phyloP scores from a whole-genome alignment of 2,329 filamentous ascomycete genomes.

The Hypoxylon sp. region DNA sequence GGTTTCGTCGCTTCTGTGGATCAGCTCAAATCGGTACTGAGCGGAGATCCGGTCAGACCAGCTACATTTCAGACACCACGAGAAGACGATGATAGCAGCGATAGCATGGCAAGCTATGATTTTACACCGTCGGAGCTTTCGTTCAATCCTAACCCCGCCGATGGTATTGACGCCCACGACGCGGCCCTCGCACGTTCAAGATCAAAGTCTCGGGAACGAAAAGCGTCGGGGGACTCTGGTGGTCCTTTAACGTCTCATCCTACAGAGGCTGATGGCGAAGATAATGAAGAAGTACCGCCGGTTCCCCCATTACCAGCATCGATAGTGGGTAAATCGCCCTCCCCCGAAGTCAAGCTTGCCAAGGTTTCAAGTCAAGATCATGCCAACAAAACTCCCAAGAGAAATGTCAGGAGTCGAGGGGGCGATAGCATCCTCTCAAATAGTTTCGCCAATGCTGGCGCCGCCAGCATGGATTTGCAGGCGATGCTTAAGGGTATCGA shows the following conservation, averaged over 20 bases:
- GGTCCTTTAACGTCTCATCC: slow-evolving; percentile 50
- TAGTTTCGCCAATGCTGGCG: slow-evolving; percentile 42
- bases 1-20: slow-evolving; percentile 71
- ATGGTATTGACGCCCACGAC: slow-evolving; percentile 50
- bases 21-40: slow-evolving; percentile 72
- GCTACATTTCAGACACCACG: slow-evolving; percentile 56
- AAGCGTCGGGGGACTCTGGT: slow-evolving; percentile 45
- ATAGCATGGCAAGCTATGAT: slow-evolving; percentile 80
- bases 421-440: slow-evolving; percentile 48
- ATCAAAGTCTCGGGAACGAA: slow-evolving; percentile 51
- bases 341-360: slow-evolving; percentile 40
- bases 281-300: slow-evolving; percentile 62
- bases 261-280: slow-evolving; percentile 50
- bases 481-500: slow-evolving; percentile 53
- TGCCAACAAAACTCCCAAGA: slow-evolving; percentile 48
- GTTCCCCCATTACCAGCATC: slow-evolving; percentile 66
- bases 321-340: slow-evolving; percentile 44
- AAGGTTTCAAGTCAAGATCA: slow-evolving; percentile 55
- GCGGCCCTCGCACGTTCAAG: slow-evolving; percentile 36
- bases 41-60: slow-evolving; percentile 61
- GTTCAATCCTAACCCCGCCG: slow-evolving; percentile 62
- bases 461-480: slow-evolving; percentile 50
- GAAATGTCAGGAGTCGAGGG: slow-evolving; percentile 48
- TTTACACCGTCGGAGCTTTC: slow-evolving; percentile 75
- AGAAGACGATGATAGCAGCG: slow-evolving; percentile 65